A percentile compares a stretch with the other conserved stretches of the same genome.
These are phyloP conservation scores for Purshia tridentata DNA, from an alignment of 306 rosid species.

Conservation along the genomic window DNA sequence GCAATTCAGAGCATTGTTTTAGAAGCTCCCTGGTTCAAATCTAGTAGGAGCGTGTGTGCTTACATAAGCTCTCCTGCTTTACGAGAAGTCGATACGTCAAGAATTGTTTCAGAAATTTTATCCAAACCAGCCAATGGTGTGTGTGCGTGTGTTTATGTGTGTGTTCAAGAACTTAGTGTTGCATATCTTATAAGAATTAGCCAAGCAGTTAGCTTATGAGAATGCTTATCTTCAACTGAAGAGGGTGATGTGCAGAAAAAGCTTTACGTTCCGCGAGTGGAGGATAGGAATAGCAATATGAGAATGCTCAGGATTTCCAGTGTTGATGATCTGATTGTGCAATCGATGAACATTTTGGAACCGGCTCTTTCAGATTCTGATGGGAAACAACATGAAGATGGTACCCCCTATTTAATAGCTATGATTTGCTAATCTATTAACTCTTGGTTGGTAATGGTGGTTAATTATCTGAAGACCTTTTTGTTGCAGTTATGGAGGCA, in stretches of 20 bases:
- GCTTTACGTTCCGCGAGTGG: slow-evolving; percentile 83
- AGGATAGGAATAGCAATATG: slow-evolving; percentile 86
- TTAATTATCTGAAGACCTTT: slow-evolving; percentile 24
- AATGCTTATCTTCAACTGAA: slow-evolving; percentile 2
- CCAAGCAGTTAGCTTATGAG: no score
- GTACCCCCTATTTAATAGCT: slow-evolving; percentile 30
- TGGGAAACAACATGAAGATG: slow-evolving; percentile 83
- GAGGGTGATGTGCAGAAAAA: slow-evolving; percentile 46
- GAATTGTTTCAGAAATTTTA: slow-evolving; percentile 50
- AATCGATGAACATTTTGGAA: slow-evolving; percentile 81
- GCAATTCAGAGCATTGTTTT: slow-evolving; percentile 60
- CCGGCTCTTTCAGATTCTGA: slow-evolving; percentile 67
- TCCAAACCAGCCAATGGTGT: slow-evolving; percentile 44
- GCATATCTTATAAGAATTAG: no score
- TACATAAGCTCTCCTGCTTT: slow-evolving; percentile 76
- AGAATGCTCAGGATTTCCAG: slow-evolving; percentile 74
- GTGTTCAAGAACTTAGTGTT: neutral
- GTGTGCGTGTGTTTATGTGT: slow-evolving; percentile 21
- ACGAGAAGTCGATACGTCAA: slow-evolving; percentile 76
- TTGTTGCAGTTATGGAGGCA: slow-evolving; percentile 84
- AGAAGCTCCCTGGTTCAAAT: slow-evolving; percentile 76
- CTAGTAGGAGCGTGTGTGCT: slow-evolving; percentile 62
- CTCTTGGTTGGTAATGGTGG: neutral
- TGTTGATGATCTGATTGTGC: slow-evolving; percentile 76
- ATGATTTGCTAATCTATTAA: neutral